A percentile compares a stretch with the other conserved stretches of the same genome.
phyloP scores from a whole-genome alignment of 2,329 filamentous ascomycete species.

The Hypoxylon sp. region DNA sequence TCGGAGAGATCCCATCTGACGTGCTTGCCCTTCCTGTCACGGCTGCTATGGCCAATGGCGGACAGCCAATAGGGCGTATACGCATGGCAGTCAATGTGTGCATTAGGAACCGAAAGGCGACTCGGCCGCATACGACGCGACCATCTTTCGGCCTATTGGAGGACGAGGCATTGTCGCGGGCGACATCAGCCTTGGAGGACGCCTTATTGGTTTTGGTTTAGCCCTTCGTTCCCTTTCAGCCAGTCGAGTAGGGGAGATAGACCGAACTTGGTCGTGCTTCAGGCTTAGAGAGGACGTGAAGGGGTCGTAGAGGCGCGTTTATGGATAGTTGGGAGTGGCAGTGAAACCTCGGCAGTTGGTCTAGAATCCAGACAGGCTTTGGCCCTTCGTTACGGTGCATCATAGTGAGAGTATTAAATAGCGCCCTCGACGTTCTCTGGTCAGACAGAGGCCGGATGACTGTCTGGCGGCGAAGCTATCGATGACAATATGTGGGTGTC shows the following conservation, averaged over 20 bases:
- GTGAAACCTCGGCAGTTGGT: slow-evolving; percentile 25
- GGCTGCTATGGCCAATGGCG: slow-evolving; percentile 16
- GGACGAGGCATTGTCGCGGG: slow-evolving; percentile 18
- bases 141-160: slow-evolving; percentile 34
- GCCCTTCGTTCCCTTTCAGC: slow-evolving; percentile 21
- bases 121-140: slow-evolving; percentile 39
- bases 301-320: slow-evolving; percentile 32
- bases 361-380: slow-evolving; percentile 17
- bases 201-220: slow-evolving; percentile 33
- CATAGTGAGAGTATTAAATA: slow-evolving; percentile 9
- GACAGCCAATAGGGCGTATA: slow-evolving; percentile 39
- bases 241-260: slow-evolving; percentile 25
- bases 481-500: neutral
- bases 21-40: slow-evolving; percentile 31
- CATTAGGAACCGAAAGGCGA: slow-evolving; percentile 37
- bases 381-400: slow-evolving; percentile 6
- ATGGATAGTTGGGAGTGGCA: slow-evolving; percentile 20
- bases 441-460: slow-evolving; percentile 1
- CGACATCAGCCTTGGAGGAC: slow-evolving; percentile 31
- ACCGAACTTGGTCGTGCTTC: slow-evolving; percentile 35
- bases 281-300: slow-evolving; percentile 21
- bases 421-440: slow-evolving; percentile 5
- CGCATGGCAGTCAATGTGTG: slow-evolving; percentile 40
- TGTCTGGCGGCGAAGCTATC: slow-evolving; percentile 4
- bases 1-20: slow-evolving; percentile 33